phyloP scores from a whole-genome alignment of 83 land plant genomes.

The Isoetes engelmannii region DNA sequence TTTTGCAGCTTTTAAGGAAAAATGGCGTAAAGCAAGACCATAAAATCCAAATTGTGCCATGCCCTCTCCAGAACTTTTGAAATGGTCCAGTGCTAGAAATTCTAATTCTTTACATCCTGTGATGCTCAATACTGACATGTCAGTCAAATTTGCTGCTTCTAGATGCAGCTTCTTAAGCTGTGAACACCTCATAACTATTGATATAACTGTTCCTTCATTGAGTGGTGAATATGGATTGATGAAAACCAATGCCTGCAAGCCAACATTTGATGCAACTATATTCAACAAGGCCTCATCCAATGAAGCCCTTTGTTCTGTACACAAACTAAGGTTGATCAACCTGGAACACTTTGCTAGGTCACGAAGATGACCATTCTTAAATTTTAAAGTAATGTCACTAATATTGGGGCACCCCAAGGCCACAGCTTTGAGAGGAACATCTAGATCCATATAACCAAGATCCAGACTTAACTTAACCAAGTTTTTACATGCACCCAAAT shows the following conservation, averaged over 20 bases:
- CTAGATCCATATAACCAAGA: conserved; percentile 18
- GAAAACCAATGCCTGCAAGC: conserved; percentile 21
- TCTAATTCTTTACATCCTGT: conserved; percentile 29
- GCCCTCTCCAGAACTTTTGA: conserved; percentile 31
- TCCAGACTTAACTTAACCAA: conserved; percentile 21
- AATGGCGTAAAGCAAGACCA: conserved; percentile 20
- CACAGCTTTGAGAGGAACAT: conserved; percentile 20
- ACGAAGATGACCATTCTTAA: conserved; percentile 17
- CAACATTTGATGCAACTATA: conserved; percentile 22
- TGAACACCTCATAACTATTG: conserved; percentile 21
- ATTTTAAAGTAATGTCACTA: conserved; percentile 24
- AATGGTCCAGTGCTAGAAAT: conserved; percentile 21
- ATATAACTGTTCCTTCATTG: conserved; percentile 23
- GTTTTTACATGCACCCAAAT: conserved; percentile 27
- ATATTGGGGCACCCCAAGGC: conserved; percentile 17
- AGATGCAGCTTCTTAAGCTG: conserved; percentile 29
- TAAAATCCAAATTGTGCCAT: conserved; percentile 29
- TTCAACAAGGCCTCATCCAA: conserved; percentile 19
- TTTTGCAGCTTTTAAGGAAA: conserved; percentile 25
- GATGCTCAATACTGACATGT: conserved; percentile 22
- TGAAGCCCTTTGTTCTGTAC: conserved; percentile 17
- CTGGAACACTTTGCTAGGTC: conserved; percentile 19
- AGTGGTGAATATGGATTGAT: conserved; percentile 13
- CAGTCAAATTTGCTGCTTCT: conserved; percentile 23
- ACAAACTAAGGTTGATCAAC: conserved; percentile 18